Evolutionary conservation across 2,329 filamentous ascomycete species (phyloP).

Genomic region (Phoma herbarum): DNA sequence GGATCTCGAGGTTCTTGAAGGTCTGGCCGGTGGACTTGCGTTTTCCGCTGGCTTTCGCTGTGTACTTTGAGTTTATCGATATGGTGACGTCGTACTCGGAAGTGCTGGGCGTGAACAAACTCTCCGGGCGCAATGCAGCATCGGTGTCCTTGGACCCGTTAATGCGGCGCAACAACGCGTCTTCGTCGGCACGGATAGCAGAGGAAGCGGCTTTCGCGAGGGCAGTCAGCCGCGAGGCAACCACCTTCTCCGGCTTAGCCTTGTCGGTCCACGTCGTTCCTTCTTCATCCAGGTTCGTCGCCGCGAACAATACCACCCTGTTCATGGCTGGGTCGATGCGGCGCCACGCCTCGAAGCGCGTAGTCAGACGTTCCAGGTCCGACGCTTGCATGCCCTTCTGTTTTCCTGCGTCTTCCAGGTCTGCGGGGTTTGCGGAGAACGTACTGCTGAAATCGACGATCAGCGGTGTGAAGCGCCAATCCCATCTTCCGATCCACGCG

Average conservation of each 20-base stretch:
- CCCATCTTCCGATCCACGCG: slow-evolving; percentile 83
- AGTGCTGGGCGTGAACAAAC: slow-evolving; percentile 77
- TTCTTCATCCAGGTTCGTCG: slow-evolving; percentile 78
- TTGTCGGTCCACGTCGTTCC: slow-evolving; percentile 83
- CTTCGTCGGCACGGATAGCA: slow-evolving; percentile 60
- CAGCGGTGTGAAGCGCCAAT: slow-evolving; percentile 86
- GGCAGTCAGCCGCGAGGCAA: slow-evolving; percentile 82
- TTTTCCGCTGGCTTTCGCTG: slow-evolving; percentile 41
- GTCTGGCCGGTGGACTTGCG: slow-evolving; percentile 52
- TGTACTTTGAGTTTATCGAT: slow-evolving; percentile 67
- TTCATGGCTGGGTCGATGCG: slow-evolving; percentile 91
- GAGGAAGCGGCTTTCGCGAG: slow-evolving; percentile 76
- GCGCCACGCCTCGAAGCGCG: slow-evolving; percentile 82
- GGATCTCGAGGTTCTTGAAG: slow-evolving; percentile 83
- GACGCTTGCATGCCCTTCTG: slow-evolving; percentile 61
- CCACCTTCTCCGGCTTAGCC: slow-evolving; percentile 76
- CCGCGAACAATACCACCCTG: slow-evolving; percentile 79
- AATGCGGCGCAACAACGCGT: slow-evolving; percentile 55
- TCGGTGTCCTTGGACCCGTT: slow-evolving; percentile 12
- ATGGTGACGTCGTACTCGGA: slow-evolving; percentile 88
- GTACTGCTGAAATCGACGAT: slow-evolving; percentile 73
- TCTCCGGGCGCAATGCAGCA: slow-evolving; percentile 53
- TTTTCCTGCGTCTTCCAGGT: slow-evolving; percentile 26
- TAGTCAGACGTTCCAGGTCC: slow-evolving; percentile 70
- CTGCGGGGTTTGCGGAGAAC: slow-evolving; percentile 31